phyloP scores from a whole-genome alignment of 2,329 filamentous ascomycete species.

The Paradendryphiella salina region DNA sequence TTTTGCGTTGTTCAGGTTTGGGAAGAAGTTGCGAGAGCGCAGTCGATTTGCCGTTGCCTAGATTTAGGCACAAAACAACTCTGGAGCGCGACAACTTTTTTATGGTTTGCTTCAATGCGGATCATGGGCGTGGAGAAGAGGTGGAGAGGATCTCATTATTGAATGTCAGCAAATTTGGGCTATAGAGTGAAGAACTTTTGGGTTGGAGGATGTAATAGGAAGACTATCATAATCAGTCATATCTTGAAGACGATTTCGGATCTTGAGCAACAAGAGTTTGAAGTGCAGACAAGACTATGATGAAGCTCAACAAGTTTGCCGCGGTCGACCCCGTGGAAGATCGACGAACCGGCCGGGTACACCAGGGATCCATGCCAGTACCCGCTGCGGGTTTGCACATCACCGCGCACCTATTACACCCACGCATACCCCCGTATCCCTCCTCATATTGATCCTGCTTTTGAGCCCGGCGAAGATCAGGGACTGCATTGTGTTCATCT shows the following conservation, averaged over 20 bases:
- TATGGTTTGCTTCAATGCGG: no score
- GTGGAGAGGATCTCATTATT: no score
- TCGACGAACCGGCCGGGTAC: slow-evolving; percentile 5
- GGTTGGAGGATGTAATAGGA: no score
- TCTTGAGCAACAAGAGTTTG: background rate
- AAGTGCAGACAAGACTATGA: background rate
- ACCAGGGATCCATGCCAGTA: slow-evolving; percentile 8
- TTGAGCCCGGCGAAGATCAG: background rate
- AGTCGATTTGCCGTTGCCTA: slow-evolving; percentile 59
- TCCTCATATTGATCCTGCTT: background rate
- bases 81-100: background rate
- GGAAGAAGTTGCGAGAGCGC: slow-evolving; percentile 58
- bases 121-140: no score
- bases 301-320: slow-evolving; percentile 5
- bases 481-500: background rate
- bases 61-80: background rate
- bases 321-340: slow-evolving; percentile 9
- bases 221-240: no score
- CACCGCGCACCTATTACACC: background rate
- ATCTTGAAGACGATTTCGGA: background rate
- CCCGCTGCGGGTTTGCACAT: slow-evolving; percentile 3
- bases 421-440: background rate
- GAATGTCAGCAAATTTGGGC: no score
- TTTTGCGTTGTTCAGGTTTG: slow-evolving; percentile 60
- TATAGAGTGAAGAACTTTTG: no score